Evolutionary conservation across 1,139 yeast species (phyloP).

Genomic region (Petasospora fabianii): DNA sequence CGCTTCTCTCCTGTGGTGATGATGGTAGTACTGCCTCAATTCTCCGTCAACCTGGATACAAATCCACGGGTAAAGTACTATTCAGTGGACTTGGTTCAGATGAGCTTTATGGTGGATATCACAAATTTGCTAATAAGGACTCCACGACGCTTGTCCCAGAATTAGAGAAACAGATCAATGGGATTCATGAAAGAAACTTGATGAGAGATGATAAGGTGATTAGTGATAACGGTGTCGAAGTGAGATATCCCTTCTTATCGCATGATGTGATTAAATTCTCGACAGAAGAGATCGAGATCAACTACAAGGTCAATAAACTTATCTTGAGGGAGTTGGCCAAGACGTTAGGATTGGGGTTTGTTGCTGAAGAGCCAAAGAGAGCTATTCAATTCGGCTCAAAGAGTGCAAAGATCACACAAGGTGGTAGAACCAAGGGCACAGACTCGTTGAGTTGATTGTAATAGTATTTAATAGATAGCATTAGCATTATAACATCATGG

Average conservation of each 20-base stretch:
- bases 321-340: conserved; percentile 62
- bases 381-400: conserved; percentile 97
- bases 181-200: conserved; percentile 74
- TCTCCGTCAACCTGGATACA: conserved; percentile 29
- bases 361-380: conserved; percentile 74
- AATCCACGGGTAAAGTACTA: conserved; percentile 61
- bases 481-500: too few species aligned
- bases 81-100: conserved; percentile 98
- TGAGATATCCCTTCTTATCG: conserved; percentile 85
- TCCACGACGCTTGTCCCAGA: conserved; percentile 44
- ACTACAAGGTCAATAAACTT: conserved; percentile 57
- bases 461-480: background rate
- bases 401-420: conserved; percentile 73
- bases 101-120: conserved; percentile 91
- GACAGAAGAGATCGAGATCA: conserved; percentile 44
- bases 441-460: background rate
- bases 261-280: conserved; percentile 54
- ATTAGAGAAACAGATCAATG: conserved; percentile 62
- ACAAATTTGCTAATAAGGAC: conserved; percentile 34
- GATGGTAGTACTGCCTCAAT: background rate
- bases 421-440: conserved; percentile 34
- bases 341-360: conserved; percentile 48
- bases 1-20: conserved; percentile 2
- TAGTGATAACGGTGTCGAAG: conserved; percentile 83
- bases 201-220: conserved; percentile 91